A percentile compares a stretch with the other conserved stretches of the same genome.
Conservation (phyloP, 306 rosid species). For the Vicia villosa region DNA sequence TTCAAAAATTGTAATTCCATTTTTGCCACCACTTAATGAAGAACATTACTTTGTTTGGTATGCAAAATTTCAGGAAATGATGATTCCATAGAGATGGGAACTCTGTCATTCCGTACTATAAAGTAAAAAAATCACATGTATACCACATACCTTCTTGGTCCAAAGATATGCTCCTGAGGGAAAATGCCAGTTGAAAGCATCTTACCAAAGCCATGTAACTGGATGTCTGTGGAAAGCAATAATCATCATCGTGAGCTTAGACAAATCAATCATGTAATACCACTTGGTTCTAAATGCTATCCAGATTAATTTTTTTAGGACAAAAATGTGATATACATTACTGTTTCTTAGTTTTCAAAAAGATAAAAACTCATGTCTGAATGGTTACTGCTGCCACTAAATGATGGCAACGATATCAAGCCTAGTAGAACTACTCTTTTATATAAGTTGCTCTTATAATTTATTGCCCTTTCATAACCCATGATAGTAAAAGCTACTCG, state of each 20-base stretch:
- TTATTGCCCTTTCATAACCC: slow-evolving; percentile 17
- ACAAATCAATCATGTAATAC: slow-evolving; percentile 3
- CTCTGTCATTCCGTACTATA: slow-evolving; percentile 5
- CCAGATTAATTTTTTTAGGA: slow-evolving; percentile 16
- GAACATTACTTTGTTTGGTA: slow-evolving; percentile 25
- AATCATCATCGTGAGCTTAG: slow-evolving; percentile 26
- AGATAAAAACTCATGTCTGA: slow-evolving; percentile 24
- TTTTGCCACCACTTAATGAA: slow-evolving; percentile 17
- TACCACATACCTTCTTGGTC: slow-evolving; percentile 73
- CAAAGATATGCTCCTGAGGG: slow-evolving; percentile 71
- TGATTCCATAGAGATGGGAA: slow-evolving; percentile 17
- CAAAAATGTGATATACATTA: slow-evolving; percentile 17
- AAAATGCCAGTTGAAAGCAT: slow-evolving; percentile 92
- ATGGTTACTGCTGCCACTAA: not conserved
- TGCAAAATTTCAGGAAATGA: slow-evolving; percentile 22
- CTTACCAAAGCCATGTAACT: slow-evolving; percentile 72
- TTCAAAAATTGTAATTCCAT: slow-evolving; percentile 21
- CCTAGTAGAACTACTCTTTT: slow-evolving; percentile 8
- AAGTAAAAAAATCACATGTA: slow-evolving; percentile 25
- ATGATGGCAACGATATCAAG: slow-evolving; percentile 12
- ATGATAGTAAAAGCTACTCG: not conserved
- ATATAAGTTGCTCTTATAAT: not conserved
- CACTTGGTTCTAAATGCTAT: slow-evolving; percentile 22
- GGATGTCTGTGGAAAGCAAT: slow-evolving; percentile 63
- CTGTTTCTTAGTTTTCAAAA: slow-evolving; percentile 12